phyloP scores from a whole-genome alignment of 1,139 yeast species.

The Debaryomyces sp. region DNA sequence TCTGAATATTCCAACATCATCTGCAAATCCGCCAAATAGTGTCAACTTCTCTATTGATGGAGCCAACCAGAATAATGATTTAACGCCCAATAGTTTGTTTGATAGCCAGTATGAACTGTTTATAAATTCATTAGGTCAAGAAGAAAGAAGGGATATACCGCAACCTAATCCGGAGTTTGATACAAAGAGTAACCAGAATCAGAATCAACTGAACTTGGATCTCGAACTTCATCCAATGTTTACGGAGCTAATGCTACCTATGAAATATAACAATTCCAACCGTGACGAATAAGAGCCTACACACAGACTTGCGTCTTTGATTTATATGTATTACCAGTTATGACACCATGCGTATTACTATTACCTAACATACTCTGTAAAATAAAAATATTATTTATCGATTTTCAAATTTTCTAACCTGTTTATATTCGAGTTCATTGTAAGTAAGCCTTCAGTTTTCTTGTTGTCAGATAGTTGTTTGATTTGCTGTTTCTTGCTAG shows the following conservation, averaged over 20 bases:
- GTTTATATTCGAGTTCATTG: constrained; percentile 38
- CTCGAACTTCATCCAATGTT: constrained; percentile 12
- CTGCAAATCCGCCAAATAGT: constrained; percentile 33
- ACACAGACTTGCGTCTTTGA: not conserved
- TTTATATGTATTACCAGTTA: not conserved
- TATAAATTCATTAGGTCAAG: not conserved
- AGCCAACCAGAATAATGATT: not conserved
- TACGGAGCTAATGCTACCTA: constrained; percentile 15
- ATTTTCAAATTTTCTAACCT: constrained; percentile 37
- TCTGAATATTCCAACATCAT: constrained; percentile 29
- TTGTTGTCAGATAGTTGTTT: constrained; percentile 16
- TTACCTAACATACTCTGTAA: not conserved
- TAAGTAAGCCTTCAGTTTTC: constrained; percentile 22
- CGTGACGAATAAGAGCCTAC: not conserved
- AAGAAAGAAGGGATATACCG: not conserved
- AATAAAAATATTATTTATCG: constrained; percentile 7
- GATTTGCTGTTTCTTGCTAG: constrained; percentile 18
- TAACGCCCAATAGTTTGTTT: not conserved
- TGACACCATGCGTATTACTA: not conserved
- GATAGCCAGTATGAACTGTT: not conserved
- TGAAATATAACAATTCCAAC: constrained; percentile 11
- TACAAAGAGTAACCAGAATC: constrained; percentile 4
- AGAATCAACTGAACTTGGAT: constrained; percentile 6
- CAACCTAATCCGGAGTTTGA: not conserved
- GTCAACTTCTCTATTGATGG: not conserved